phyloP scores from a whole-genome alignment of 1,139 yeast genomes.

The Lodderomyces elongisporus region DNA sequence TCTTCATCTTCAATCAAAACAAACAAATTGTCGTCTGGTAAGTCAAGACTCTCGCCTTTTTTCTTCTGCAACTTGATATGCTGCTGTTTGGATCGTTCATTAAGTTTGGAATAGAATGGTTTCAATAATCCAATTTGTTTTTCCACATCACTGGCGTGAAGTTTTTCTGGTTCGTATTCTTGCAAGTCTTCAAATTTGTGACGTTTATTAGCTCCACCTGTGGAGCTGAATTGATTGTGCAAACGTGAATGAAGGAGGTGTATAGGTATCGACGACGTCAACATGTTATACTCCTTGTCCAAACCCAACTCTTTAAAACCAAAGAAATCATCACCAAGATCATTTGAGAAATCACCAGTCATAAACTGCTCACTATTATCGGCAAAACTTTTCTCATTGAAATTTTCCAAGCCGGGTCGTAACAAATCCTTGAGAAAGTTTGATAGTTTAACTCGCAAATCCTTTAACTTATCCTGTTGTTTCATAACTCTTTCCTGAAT shows the following conservation, averaged over 20 bases:
- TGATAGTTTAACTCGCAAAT: slow-evolving; percentile 64
- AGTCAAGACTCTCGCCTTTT: slow-evolving; percentile 45
- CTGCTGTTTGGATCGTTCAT: slow-evolving; percentile 48
- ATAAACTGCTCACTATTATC: slow-evolving; percentile 92
- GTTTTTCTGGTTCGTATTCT: slow-evolving; percentile 42
- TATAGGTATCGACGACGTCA: slow-evolving; percentile 82
- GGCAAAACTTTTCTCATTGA: slow-evolving; percentile 71
- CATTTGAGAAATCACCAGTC: slow-evolving; percentile 91
- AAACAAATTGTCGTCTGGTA: slow-evolving; percentile 39
- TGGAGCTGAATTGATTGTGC: slow-evolving; percentile 44
- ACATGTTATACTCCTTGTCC: slow-evolving; percentile 86
- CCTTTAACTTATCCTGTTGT: slow-evolving; percentile 65
- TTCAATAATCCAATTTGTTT: slow-evolving; percentile 54
- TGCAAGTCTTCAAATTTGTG: slow-evolving; percentile 61
- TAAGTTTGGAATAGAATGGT: slow-evolving; percentile 51
- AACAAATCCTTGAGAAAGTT: slow-evolving; percentile 72
- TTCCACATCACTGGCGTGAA: slow-evolving; percentile 48
- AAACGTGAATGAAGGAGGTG: slow-evolving; percentile 80
- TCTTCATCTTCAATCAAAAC: slow-evolving; percentile 71
- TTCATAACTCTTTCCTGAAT: slow-evolving; percentile 69
- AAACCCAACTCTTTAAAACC: slow-evolving; percentile 93
- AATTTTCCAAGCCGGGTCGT: slow-evolving; percentile 75
- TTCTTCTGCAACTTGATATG: slow-evolving; percentile 50
- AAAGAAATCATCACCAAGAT: slow-evolving; percentile 92
- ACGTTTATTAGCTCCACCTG: slow-evolving; percentile 42